These are phyloP conservation scores for Cutaneotrichosporon sp. DNA, from an alignment of 1,284 basidiomycete genomes.

Conservation along the genomic window DNA sequence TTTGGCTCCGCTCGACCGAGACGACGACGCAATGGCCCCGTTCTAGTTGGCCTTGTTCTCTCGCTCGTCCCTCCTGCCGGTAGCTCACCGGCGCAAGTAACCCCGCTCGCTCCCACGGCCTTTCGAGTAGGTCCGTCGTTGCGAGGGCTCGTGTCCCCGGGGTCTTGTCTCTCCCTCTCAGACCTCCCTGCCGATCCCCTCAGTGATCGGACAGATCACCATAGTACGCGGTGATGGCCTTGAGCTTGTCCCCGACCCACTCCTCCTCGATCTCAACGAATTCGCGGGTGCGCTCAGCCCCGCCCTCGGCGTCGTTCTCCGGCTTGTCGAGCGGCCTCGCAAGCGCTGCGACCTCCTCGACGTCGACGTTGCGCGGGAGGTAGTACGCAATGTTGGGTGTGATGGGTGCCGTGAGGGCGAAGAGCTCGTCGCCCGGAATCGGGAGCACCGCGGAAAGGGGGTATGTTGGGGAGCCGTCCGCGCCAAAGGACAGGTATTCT, in stretches of 20 bases:
- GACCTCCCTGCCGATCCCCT: background rate
- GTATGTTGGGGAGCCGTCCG: conserved; percentile 58
- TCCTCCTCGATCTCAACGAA: conserved; percentile 58
- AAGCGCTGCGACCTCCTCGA: conserved; percentile 71
- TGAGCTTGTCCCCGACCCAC: conserved; percentile 58
- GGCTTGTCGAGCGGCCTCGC: conserved; percentile 27
- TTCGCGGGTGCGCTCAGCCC: conserved; percentile 29
- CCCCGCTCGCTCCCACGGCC: background rate
- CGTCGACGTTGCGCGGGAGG: conserved; percentile 77
- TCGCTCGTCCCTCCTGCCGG: too few species aligned
- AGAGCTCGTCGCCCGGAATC: conserved; percentile 77
- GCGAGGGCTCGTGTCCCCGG: too few species aligned
- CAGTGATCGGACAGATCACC: conserved; percentile 48
- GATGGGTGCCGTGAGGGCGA: conserved; percentile 64
- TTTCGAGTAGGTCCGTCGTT: background rate
- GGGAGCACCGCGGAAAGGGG: conserved; percentile 73
- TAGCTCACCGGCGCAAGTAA: background rate
- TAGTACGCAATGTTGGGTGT: conserved; percentile 85
- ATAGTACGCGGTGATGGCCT: conserved; percentile 59
- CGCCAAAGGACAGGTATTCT: conserved; percentile 36
- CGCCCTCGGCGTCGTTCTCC: conserved; percentile 13
- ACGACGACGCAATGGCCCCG: background rate
- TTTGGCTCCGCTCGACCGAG: background rate
- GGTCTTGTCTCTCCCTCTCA: background rate
- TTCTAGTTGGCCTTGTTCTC: background rate